A percentile compares a stretch with the other conserved stretches of the same genome.
Conservation (phyloP, 306 rosid genomes). For the Acacia confusa region DNA sequence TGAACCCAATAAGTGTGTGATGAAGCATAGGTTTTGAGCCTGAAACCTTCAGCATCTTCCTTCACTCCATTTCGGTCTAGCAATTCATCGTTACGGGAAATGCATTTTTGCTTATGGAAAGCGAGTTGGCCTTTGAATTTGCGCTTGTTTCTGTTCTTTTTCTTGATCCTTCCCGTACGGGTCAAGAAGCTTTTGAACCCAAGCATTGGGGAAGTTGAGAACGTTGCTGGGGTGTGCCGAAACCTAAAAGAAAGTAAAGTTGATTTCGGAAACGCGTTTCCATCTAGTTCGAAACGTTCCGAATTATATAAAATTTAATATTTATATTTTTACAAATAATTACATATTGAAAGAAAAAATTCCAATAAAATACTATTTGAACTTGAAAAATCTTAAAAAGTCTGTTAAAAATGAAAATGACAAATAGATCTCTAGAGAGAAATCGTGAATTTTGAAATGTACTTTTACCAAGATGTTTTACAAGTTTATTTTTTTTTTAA, state of each 20-base stretch:
- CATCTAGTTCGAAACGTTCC: not conserved
- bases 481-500: too few relatives aligned
- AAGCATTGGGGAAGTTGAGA: slow-evolving; percentile 37
- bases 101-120: slow-evolving; percentile 27
- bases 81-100: slow-evolving; percentile 24
- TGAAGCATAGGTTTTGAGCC: slow-evolving; percentile 69
- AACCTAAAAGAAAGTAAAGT: not conserved
- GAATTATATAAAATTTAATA: not conserved
- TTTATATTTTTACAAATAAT: too few relatives aligned
- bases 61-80: slow-evolving; percentile 15
- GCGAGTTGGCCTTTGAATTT: slow-evolving; percentile 30
- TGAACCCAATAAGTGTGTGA: slow-evolving; percentile 78
- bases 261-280: not conserved
- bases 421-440: too few relatives aligned
- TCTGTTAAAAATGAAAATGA: too few relatives aligned
- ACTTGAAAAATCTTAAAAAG: too few relatives aligned
- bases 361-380: too few relatives aligned
- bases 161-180: slow-evolving; percentile 35
- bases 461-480: too few relatives aligned
- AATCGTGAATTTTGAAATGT: too few relatives aligned
- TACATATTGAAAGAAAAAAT: too few relatives aligned
- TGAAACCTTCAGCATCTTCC: slow-evolving; percentile 57
- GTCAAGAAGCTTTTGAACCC: slow-evolving; percentile 45
- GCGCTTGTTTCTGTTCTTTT: slow-evolving; percentile 24
- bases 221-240: not conserved